Evolutionary conservation across 768 basidiomycete species (phyloP).

Genomic region (Pisolithus orientalis): DNA sequence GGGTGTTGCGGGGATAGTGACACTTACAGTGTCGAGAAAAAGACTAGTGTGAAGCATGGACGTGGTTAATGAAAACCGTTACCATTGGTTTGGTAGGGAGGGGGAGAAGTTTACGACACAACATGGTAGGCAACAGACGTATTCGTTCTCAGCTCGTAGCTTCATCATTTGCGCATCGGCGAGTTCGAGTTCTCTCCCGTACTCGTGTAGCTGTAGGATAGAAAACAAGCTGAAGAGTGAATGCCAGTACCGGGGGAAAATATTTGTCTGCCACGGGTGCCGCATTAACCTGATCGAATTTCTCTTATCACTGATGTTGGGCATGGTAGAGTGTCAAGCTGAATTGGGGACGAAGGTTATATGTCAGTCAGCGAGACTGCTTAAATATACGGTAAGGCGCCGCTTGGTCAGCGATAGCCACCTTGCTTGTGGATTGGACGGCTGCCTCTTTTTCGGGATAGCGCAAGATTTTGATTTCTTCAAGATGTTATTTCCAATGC

Average conservation of each 20-base stretch:
- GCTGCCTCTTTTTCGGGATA: too few species aligned
- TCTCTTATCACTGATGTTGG: conserved; percentile 31
- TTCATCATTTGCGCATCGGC: conserved; percentile 24
- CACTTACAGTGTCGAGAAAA: conserved; percentile 29
- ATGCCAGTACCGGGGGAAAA: too few species aligned
- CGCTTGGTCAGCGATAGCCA: too few species aligned
- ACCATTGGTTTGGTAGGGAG: not conserved
- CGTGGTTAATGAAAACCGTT: not conserved
- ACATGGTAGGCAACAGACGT: not conserved
- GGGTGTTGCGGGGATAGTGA: conserved; percentile 25
- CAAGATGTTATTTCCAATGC: too few species aligned
- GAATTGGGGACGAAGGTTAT: not conserved
- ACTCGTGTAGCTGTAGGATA: conserved; percentile 15
- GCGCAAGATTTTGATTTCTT: too few species aligned
- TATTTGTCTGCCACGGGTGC: not conserved
- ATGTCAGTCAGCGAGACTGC: not conserved
- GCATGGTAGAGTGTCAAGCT: conserved; percentile 10
- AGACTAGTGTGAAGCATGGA: conserved; percentile 11
- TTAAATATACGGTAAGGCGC: too few species aligned
- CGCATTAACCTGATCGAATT: too few species aligned
- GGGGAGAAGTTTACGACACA: not conserved
- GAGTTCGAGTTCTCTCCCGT: conserved; percentile 20
- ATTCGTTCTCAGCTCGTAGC: conserved; percentile 30
- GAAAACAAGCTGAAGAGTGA: not conserved
- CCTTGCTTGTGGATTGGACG: too few species aligned